phyloP scores from a whole-genome alignment of 202 grass and related monocot genomes.

The Brachypodium distachyon region DNA sequence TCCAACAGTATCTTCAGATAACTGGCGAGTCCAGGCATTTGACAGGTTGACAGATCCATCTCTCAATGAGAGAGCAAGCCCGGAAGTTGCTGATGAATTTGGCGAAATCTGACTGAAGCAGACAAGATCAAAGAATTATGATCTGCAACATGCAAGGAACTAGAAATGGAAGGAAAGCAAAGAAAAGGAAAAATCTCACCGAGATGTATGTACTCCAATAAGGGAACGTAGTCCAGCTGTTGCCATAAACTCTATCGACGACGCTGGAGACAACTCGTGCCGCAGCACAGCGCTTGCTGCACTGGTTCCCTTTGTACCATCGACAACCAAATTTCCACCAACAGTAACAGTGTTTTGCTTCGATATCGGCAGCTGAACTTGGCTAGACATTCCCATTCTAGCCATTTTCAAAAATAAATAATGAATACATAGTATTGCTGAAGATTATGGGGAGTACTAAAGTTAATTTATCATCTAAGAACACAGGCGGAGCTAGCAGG shows the following conservation, averaged over 20 bases:
- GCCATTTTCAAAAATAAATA: slow-evolving; percentile 31
- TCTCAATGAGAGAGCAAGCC: slow-evolving; percentile 69
- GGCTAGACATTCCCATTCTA: slow-evolving; percentile 90
- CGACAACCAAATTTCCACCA: slow-evolving; percentile 77
- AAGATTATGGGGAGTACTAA: slow-evolving; percentile 1
- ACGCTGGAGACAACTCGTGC: slow-evolving; percentile 56
- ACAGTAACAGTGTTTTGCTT: slow-evolving; percentile 57
- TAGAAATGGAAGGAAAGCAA: slow-evolving; percentile 9
- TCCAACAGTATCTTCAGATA: slow-evolving; percentile 74
- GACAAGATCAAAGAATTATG: slow-evolving; percentile 22
- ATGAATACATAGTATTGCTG: slow-evolving; percentile 18
- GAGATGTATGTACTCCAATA: slow-evolving; percentile 51
- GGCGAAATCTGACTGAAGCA: slow-evolving; percentile 81
- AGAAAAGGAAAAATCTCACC: slow-evolving; percentile 37
- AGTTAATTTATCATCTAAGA: background rate
- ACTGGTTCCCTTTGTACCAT: slow-evolving; percentile 56
- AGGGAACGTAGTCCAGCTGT: slow-evolving; percentile 85
- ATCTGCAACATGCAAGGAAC: slow-evolving; percentile 17
- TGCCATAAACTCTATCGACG: slow-evolving; percentile 81
- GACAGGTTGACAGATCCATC: slow-evolving; percentile 93
- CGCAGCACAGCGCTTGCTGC: slow-evolving; percentile 61
- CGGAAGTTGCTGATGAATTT: slow-evolving; percentile 83
- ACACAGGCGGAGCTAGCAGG: no score
- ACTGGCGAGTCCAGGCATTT: slow-evolving; percentile 88
- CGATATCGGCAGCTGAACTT: slow-evolving; percentile 75